These are phyloP conservation scores for Geoglossum glabrum DNA, from an alignment of 495 filamentous ascomycete species.

Conservation along the genomic window DNA sequence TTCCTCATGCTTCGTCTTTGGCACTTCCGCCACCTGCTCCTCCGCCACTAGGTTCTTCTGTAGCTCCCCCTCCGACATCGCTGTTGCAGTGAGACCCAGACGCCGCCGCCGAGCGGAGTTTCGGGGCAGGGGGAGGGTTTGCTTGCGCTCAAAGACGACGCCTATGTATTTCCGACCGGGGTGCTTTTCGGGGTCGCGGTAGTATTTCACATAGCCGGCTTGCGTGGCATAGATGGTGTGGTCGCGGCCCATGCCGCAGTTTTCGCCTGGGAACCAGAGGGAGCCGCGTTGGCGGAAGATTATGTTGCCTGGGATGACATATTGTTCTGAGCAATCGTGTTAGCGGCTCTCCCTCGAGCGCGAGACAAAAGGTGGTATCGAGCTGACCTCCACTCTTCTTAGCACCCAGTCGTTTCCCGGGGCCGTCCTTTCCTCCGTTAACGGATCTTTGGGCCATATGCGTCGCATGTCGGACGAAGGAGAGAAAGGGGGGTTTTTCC, in stretches of 20 bases:
- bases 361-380: not conserved
- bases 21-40: constrained; percentile 9
- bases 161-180: constrained; percentile 82
- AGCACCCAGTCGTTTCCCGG: constrained; percentile 83
- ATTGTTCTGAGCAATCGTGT: constrained; percentile 49
- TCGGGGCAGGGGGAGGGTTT: constrained; percentile 49
- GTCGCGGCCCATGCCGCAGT: constrained; percentile 83
- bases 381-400: constrained; percentile 68
- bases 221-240: constrained; percentile 83
- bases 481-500: constrained; percentile 3
- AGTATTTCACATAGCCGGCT: constrained; percentile 86
- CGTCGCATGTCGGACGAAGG: constrained; percentile 45
- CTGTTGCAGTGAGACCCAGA: constrained; percentile 26
- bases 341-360: not conserved
- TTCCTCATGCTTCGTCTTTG: constrained; percentile 10
- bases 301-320: constrained; percentile 86
- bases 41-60: constrained; percentile 20
- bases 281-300: constrained; percentile 94
- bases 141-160: constrained; percentile 58
- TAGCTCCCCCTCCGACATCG: constrained; percentile 19
- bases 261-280: constrained; percentile 84
- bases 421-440: constrained; percentile 62
- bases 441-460: constrained; percentile 78
- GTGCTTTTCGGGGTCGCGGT: constrained; percentile 61
- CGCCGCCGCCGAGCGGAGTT: constrained; percentile 47